Percentiles rank a stretch among this genome's conserved stretches.
These are phyloP conservation scores for Circinella umbellata DNA, from an alignment of 371 early-diverging fungal genomes.

Conservation along the genomic window DNA sequence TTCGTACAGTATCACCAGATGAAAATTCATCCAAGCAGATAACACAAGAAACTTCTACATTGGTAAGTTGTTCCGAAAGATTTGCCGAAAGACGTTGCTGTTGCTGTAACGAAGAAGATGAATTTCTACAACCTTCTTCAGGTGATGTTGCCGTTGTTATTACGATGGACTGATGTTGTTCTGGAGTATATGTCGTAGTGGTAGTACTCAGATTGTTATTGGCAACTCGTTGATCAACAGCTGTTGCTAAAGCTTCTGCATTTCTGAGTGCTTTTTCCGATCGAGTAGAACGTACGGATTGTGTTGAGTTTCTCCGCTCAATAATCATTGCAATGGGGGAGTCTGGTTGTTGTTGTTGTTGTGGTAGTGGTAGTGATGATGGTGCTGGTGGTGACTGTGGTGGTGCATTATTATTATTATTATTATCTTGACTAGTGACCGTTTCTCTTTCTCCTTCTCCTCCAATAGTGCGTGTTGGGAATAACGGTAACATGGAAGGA, in stretches of 20 bases:
- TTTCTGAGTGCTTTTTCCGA: conserved; percentile 38
- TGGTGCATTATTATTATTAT: too few relatives aligned
- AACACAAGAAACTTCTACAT: conserved; percentile 61
- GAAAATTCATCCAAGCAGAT: conserved; percentile 83
- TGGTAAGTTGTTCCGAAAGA: not conserved
- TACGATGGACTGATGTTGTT: not conserved
- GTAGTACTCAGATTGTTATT: not conserved
- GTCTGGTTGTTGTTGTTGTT: conserved; percentile 6
- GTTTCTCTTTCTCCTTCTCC: not conserved
- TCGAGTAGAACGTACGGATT: conserved; percentile 26
- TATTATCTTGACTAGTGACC: too few relatives aligned
- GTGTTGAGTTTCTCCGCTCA: conserved; percentile 10
- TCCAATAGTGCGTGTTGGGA: conserved; percentile 48
- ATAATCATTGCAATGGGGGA: not conserved
- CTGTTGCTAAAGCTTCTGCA: conserved; percentile 27
- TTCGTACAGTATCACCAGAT: conserved; percentile 62
- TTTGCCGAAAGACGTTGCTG: conserved; percentile 1
- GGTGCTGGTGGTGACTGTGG: not conserved
- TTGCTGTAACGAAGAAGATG: conserved; percentile 2
- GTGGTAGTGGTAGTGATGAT: not conserved
- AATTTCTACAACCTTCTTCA: not conserved
- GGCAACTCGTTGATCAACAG: conserved; percentile 1
- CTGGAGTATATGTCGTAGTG: too few relatives aligned
- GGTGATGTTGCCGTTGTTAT: too few relatives aligned
- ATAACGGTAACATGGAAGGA: conserved; percentile 30